These are phyloP conservation scores for Populus hybrid DNA, from an alignment of 441 rosid genomes.

Conservation along the genomic window DNA sequence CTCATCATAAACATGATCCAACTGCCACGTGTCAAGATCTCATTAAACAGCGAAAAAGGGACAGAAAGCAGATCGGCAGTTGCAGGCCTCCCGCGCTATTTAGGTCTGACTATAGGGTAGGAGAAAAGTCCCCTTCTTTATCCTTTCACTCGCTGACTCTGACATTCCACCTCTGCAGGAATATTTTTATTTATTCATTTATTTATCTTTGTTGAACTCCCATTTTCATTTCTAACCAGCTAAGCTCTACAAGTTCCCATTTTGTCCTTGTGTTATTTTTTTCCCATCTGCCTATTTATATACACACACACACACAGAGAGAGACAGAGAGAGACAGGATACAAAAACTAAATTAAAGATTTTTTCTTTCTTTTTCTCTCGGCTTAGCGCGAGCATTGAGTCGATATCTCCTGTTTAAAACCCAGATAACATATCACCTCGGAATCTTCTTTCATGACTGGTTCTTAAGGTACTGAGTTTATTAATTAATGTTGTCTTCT, in stretches of 20 bases:
- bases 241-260: not conserved
- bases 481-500: not conserved
- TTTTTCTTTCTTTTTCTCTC: not conserved
- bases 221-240: not conserved
- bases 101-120: not conserved
- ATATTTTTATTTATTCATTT: not conserved
- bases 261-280: not conserved
- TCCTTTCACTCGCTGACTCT: conserved; percentile 11
- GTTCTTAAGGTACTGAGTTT: conserved; percentile 28
- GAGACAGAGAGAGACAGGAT: too few species aligned
- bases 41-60: not conserved
- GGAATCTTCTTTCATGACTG: conserved; percentile 23
- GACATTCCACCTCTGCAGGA: conserved; percentile 18
- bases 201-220: not conserved
- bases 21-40: conserved; percentile 9
- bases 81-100: conserved; percentile 5
- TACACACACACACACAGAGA: not conserved
- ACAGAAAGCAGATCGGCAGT: conserved; percentile 17
- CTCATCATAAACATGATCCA: not conserved
- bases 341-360: not conserved
- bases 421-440: conserved; percentile 21
- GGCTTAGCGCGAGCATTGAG: not conserved
- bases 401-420: conserved; percentile 13
- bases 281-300: not conserved
- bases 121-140: conserved; percentile 8